Conservation (phyloP, 73 alveolate genomes). For the Durusdinium trenchii region DNA sequence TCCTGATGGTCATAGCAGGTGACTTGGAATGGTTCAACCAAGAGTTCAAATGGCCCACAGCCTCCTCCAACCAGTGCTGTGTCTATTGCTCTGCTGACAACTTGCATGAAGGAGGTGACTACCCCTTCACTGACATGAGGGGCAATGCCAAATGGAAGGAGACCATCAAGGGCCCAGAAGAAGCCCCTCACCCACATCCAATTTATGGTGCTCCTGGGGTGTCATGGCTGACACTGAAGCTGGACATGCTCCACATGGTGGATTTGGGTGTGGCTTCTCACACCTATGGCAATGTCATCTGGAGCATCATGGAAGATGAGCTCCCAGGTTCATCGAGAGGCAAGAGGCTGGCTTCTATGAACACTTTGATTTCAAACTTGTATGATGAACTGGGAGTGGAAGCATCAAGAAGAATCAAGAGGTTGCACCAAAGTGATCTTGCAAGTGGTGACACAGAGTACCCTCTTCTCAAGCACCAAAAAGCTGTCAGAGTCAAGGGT, state of each 20-base stretch:
- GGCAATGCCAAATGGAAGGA: background rate
- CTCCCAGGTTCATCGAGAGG: too few species aligned
- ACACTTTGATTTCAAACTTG: background rate
- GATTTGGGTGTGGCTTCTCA: background rate
- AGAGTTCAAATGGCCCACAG: constrained; percentile 46
- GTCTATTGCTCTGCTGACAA: constrained; percentile 3
- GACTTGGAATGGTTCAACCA: background rate
- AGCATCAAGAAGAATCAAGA: background rate
- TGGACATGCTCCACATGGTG: background rate
- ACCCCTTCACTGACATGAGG: constrained; percentile 9
- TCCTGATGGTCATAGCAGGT: background rate
- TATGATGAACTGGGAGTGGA: background rate
- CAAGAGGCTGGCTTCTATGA: too few species aligned
- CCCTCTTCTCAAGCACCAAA: background rate
- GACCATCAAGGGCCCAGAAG: background rate
- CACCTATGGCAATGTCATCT: background rate
- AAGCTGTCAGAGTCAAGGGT: background rate
- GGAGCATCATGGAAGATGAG: background rate
- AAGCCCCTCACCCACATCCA: background rate
- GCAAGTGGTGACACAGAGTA: background rate
- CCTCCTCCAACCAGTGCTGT: background rate
- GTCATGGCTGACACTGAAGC: background rate
- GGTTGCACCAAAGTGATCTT: background rate
- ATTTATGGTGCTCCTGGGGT: background rate
- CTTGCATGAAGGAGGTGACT: too few species aligned